A percentile compares a stretch with the other conserved stretches of the same genome.
Evolutionary conservation across 2,329 filamentous ascomycete species (phyloP).

Genomic region (Calonectria hawksworthii): DNA sequence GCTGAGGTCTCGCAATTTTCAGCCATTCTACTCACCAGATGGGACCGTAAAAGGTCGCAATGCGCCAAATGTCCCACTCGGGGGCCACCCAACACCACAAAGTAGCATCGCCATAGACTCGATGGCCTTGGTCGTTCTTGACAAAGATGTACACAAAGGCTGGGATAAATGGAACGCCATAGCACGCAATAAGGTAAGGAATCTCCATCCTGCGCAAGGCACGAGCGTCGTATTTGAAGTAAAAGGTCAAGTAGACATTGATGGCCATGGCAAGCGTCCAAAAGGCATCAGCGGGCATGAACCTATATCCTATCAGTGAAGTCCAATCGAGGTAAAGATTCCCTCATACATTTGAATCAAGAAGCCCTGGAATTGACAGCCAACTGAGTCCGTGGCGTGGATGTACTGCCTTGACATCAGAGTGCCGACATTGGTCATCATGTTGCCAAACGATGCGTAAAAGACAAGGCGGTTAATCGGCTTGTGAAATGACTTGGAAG

Average conservation of each 20-base stretch:
- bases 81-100: conserved; percentile 85
- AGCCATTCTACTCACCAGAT: conserved; percentile 68
- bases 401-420: conserved; percentile 78
- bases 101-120: conserved; percentile 80
- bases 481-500: conserved; percentile 81
- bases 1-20: background rate
- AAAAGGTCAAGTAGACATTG: conserved; percentile 88
- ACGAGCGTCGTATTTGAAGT: conserved; percentile 76
- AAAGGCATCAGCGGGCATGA: conserved; percentile 81
- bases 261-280: conserved; percentile 88
- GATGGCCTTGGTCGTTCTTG: conserved; percentile 61
- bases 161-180: conserved; percentile 79
- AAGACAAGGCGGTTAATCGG: conserved; percentile 91
- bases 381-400: conserved; percentile 58
- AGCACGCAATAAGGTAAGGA: conserved; percentile 78
- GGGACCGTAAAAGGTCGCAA: conserved; percentile 81
- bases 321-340: conserved; percentile 8
- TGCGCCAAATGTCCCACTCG: conserved; percentile 79
- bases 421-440: conserved; percentile 82
- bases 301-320: conserved; percentile 65
- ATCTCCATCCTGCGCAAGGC: conserved; percentile 77
- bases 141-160: conserved; percentile 78
- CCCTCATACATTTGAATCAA: conserved; percentile 82
- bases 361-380: conserved; percentile 82
- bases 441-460: conserved; percentile 86